These are phyloP conservation scores for Aspergillus nomiae DNA, from an alignment of 2,329 filamentous ascomycete species.

Conservation along the genomic window DNA sequence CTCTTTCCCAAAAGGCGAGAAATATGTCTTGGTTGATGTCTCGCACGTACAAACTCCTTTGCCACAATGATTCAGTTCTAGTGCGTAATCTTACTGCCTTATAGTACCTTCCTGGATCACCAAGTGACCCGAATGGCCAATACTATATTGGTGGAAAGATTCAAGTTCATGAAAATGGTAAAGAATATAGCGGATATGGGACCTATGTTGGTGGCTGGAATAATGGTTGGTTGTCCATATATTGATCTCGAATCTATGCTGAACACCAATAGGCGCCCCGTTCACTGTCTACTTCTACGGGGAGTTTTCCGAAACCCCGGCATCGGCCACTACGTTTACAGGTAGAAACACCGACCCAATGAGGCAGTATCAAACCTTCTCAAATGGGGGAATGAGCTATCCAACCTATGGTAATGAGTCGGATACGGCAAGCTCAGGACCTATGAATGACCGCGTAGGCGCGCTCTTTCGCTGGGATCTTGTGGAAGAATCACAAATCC, in stretches of 20 bases:
- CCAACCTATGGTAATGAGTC: constrained; percentile 54
- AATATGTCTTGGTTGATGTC: constrained; percentile 67
- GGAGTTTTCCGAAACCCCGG: constrained; percentile 42
- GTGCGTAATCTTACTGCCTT: constrained; percentile 21
- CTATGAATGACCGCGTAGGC: constrained; percentile 57
- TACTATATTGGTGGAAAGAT: constrained; percentile 47
- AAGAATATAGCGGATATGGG: constrained; percentile 50
- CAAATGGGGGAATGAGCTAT: constrained; percentile 60
- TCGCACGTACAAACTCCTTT: constrained; percentile 36
- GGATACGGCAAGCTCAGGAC: constrained; percentile 57
- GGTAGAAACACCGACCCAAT: constrained; percentile 38
- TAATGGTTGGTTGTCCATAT: constrained; percentile 30
- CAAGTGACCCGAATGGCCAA: constrained; percentile 41
- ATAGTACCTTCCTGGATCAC: constrained; percentile 52
- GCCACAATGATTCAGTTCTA: background rate
- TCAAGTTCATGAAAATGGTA: constrained; percentile 39
- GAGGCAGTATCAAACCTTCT: constrained; percentile 51
- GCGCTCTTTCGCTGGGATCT: constrained; percentile 63
- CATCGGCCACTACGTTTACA: constrained; percentile 40
- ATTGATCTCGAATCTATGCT: background rate
- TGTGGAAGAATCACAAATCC: constrained; percentile 52
- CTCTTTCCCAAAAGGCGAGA: constrained; percentile 56
- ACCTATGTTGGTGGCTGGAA: constrained; percentile 52
- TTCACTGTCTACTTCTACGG: constrained; percentile 51
- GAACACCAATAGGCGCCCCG: constrained; percentile 30